Conservation (phyloP, 2,329 filamentous ascomycete species). For the Claviceps sp. region DNA sequence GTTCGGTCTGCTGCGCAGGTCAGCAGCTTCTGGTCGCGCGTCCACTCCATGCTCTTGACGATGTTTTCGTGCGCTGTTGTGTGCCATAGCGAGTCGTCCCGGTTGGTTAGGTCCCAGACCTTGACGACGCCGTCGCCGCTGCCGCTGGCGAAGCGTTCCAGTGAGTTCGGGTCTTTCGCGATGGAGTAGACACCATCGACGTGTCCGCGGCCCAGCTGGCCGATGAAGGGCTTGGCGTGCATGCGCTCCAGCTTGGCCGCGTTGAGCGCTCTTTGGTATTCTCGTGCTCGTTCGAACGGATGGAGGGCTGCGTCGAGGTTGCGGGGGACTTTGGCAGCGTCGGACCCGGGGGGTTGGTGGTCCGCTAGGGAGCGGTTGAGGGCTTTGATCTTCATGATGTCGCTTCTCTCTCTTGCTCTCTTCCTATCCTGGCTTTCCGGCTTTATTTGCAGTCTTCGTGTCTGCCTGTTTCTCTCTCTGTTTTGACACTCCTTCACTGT, state of each 20-base stretch:
- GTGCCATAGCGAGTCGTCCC: conserved; percentile 58
- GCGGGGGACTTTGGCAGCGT: conserved; percentile 50
- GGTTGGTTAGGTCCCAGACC: conserved; percentile 67
- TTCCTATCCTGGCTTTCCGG: neutral
- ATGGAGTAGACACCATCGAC: conserved; percentile 76
- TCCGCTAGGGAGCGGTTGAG: conserved; percentile 51
- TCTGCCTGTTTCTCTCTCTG: neutral
- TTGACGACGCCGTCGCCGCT: conserved; percentile 90
- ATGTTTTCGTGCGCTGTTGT: conserved; percentile 82
- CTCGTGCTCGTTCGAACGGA: conserved; percentile 80
- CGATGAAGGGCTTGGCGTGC: conserved; percentile 65
- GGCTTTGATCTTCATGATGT: conserved; percentile 46
- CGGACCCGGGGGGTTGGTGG: conserved; percentile 53
- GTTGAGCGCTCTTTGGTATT: conserved; percentile 48
- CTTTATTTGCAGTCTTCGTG: neutral
- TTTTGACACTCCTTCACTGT: neutral
- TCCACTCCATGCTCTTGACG: conserved; percentile 86
- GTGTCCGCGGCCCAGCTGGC: conserved; percentile 77
- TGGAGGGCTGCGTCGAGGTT: conserved; percentile 77
- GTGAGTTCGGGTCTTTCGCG: conserved; percentile 63
- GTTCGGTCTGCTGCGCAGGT: conserved; percentile 78
- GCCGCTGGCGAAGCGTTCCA: conserved; percentile 67
- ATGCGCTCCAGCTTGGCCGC: conserved; percentile 89
- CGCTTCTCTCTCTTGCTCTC: neutral
- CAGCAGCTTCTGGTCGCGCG: conserved; percentile 67